These are phyloP conservation scores for Craspedostauros australis DNA, from an alignment of 108 stramenopile genomes.

Conservation along the genomic window DNA sequence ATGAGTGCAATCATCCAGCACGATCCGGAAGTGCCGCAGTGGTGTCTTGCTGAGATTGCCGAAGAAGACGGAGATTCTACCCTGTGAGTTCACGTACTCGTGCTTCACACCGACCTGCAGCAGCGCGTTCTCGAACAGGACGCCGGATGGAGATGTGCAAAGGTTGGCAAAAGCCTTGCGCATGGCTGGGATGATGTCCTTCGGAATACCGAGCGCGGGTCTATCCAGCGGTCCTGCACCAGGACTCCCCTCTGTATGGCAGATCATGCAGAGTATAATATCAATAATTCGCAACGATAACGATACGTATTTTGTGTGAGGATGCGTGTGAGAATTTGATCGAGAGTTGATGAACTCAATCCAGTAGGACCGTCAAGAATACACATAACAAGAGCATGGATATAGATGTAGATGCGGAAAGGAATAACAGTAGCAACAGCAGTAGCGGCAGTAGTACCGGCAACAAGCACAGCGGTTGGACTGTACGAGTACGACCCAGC, in stretches of 20 bases:
- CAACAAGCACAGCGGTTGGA: background rate
- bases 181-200: conserved; percentile 87
- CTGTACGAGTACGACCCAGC: too few relatives aligned
- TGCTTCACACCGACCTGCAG: conserved; percentile 87
- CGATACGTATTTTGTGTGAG: background rate
- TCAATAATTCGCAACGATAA: background rate
- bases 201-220: conserved; percentile 74
- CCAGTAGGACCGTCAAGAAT: background rate
- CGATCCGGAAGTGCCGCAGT: conserved; percentile 64
- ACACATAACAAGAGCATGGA: background rate
- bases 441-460: background rate
- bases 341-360: background rate
- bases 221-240: conserved; percentile 19
- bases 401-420: background rate
- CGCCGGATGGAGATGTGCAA: conserved; percentile 78
- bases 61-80: conserved; percentile 85
- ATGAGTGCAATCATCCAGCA: conserved; percentile 74
- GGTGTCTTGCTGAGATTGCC: conserved; percentile 71
- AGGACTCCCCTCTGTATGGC: conserved; percentile 24
- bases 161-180: conserved; percentile 86
- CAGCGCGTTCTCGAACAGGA: conserved; percentile 82
- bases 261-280: background rate
- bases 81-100: conserved; percentile 87
- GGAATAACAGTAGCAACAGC: background rate
- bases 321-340: background rate